These are phyloP conservation scores for Rubus idaeus DNA, from an alignment of 306 rosid genomes.

Conservation along the genomic window DNA sequence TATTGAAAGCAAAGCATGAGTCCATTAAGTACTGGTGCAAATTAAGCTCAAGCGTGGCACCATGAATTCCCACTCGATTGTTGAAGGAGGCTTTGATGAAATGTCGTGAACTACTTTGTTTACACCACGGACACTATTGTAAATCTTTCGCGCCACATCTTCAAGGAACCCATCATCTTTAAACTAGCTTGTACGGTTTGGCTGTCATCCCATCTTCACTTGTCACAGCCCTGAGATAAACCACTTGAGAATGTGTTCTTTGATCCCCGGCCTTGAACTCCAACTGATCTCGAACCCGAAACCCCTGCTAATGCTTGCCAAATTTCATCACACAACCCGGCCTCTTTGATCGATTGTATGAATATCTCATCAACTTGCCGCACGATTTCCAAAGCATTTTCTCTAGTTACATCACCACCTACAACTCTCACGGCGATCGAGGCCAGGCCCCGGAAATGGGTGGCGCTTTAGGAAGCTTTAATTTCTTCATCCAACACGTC, in stretches of 20 bases:
- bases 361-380: too few relatives aligned
- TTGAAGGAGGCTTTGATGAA: not conserved
- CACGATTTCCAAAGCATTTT: too few relatives aligned
- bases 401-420: slow-evolving; percentile 50
- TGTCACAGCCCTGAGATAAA: not conserved
- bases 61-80: not conserved
- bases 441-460: slow-evolving; percentile 98
- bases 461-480: slow-evolving; percentile 72
- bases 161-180: not conserved
- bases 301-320: not conserved
- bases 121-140: not conserved
- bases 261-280: not conserved
- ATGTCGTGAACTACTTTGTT: not conserved
- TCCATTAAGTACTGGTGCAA: not conserved
- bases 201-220: not conserved
- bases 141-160: not conserved
- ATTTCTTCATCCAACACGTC: not conserved
- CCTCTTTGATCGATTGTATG: too few relatives aligned
- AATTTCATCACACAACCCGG: not conserved
- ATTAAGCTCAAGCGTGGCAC: not conserved
- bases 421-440: slow-evolving; percentile 87
- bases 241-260: not conserved
- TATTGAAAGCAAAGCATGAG: not conserved
- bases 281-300: not conserved
- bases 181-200: not conserved